phyloP scores from a whole-genome alignment of 495 filamentous ascomycete species.

The Trichocladium antarcticum region DNA sequence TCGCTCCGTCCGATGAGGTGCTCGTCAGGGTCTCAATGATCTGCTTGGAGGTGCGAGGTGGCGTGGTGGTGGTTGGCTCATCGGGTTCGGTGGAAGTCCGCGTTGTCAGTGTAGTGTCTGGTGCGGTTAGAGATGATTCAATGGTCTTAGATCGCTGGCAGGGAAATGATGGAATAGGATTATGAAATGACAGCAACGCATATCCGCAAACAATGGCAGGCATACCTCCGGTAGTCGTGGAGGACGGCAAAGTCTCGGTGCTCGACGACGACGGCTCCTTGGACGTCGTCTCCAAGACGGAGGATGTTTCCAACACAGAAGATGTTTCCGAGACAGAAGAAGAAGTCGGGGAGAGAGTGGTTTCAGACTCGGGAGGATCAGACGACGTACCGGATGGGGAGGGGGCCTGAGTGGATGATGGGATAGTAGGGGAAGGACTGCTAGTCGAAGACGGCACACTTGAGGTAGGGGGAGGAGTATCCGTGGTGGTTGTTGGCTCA shows the following conservation, averaged over 20 bases:
- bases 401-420: neutral
- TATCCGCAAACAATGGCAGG: conserved; percentile 5
- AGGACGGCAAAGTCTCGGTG: conserved; percentile 8
- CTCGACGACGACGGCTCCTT: conserved; percentile 1
- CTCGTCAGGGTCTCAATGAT: conserved; percentile 24
- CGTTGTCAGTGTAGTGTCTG: conserved; percentile 14
- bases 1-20: conserved; percentile 30
- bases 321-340: conserved; percentile 3
- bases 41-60: conserved; percentile 12
- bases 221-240: conserved; percentile 21
- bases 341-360: conserved; percentile 10
- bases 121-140: neutral
- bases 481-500: neutral
- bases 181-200: neutral
- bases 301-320: too few species aligned
- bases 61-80: conserved; percentile 2
- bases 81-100: neutral
- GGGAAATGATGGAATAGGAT: neutral
- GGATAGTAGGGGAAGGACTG: neutral
- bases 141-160: neutral
- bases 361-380: neutral
- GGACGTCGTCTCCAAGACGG: conserved; percentile 1
- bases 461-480: neutral
- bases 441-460: neutral
- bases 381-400: conserved; percentile 11